A percentile compares a stretch with the other conserved stretches of the same genome.
These are phyloP conservation scores for Nannochloris sp. DNA, from an alignment of 139 green algal genomes.

Conservation along the genomic window DNA sequence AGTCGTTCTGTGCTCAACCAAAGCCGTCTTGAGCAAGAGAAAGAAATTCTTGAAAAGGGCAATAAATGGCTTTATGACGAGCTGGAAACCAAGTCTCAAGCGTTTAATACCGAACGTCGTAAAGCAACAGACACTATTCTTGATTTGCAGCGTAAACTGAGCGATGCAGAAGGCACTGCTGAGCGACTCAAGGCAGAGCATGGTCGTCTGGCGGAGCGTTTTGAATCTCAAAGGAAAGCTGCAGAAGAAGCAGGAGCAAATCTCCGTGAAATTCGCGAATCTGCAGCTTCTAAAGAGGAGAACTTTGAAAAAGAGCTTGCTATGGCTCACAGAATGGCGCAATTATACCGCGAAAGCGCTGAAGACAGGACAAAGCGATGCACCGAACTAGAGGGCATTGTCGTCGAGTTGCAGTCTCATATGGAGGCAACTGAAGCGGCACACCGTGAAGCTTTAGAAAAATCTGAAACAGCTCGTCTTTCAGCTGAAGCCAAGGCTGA, in stretches of 20 bases:
- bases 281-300: slow-evolving; percentile 16
- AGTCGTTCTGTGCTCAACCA: slow-evolving; percentile 14
- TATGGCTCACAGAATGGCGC: slow-evolving; percentile 35
- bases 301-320: slow-evolving; percentile 35
- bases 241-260: slow-evolving; percentile 18
- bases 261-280: slow-evolving; percentile 21
- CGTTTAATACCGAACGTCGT: slow-evolving; percentile 25
- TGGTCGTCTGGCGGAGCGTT: slow-evolving; percentile 7
- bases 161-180: slow-evolving; percentile 14
- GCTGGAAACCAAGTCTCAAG: slow-evolving; percentile 28
- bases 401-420: slow-evolving; percentile 36
- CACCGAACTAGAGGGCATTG: slow-evolving; percentile 47
- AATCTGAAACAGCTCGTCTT: background rate
- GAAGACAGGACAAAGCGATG: slow-evolving; percentile 25
- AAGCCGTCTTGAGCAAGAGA: slow-evolving; percentile 36
- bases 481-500: slow-evolving; percentile 13
- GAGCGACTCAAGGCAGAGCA: slow-evolving; percentile 12
- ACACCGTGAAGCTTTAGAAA: slow-evolving; percentile 16
- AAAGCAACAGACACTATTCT: slow-evolving; percentile 22
- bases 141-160: slow-evolving; percentile 30
- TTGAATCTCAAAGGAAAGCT: background rate
- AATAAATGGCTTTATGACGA: slow-evolving; percentile 40
- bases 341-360: slow-evolving; percentile 32
- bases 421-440: slow-evolving; percentile 20
- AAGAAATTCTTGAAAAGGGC: slow-evolving; percentile 38